Percentiles rank a stretch among this genome's conserved stretches.
These are phyloP conservation scores for Paramecium biaurelia DNA, from an alignment of 73 alveolate species.

Conservation along the genomic window DNA sequence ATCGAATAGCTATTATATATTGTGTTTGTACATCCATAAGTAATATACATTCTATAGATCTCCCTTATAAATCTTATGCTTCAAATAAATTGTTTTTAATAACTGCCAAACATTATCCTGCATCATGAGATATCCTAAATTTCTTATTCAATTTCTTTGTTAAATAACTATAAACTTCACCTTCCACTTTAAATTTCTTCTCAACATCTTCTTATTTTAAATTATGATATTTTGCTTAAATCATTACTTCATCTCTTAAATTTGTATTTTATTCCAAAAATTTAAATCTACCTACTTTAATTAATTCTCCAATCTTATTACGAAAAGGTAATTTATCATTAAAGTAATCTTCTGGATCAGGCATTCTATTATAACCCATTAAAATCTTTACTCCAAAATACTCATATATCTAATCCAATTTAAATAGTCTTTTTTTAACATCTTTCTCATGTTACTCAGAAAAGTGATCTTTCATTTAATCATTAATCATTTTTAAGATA, in stretches of 20 bases:
- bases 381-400: conserved; percentile 6
- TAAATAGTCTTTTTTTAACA: not conserved
- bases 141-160: not conserved
- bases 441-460: not conserved
- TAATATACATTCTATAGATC: not conserved
- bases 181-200: not conserved
- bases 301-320: conserved; percentile 20
- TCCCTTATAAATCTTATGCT: not conserved
- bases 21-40: not conserved
- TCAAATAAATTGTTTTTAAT: not conserved
- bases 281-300: not conserved
- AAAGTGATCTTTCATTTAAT: not conserved
- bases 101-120: not conserved
- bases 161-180: not conserved
- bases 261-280: not conserved
- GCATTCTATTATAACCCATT: conserved; percentile 45
- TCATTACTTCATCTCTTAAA: not conserved
- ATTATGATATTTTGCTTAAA: not conserved
- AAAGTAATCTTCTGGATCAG: conserved; percentile 33
- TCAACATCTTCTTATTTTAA: not conserved
- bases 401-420: not conserved
- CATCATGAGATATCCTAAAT: not conserved
- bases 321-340: conserved; percentile 34
- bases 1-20: not conserved
- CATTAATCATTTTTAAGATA: not conserved